These are phyloP conservation scores for Thinopyrum elongatum DNA, from an alignment of 176 grass and related monocot species.

Conservation along the genomic window DNA sequence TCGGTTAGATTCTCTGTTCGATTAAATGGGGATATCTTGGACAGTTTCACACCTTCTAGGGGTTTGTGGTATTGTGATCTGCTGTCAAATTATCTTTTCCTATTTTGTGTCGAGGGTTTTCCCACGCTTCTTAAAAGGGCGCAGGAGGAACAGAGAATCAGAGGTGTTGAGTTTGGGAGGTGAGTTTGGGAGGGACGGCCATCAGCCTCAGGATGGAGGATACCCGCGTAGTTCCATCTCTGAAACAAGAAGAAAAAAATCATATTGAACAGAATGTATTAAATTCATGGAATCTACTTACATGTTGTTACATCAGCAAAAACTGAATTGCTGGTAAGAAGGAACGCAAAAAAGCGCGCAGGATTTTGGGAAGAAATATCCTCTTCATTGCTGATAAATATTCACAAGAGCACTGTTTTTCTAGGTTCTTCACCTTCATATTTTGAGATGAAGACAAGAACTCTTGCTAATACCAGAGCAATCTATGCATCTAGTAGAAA, in stretches of 20 bases:
- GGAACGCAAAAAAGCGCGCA: not conserved
- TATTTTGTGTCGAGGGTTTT: no score
- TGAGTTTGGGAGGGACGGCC: no score
- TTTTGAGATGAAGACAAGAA: not conserved
- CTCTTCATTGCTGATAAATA: not conserved
- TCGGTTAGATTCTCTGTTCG: no score
- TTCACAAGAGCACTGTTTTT: not conserved
- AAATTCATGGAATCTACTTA: not conserved
- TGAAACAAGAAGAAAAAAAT: conserved; percentile 37
- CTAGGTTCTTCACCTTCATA: not conserved
- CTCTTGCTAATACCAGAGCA: not conserved
- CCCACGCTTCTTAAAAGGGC: no score
- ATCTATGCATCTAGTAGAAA: not conserved
- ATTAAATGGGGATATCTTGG: no score
- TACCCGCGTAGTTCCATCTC: conserved; percentile 36
- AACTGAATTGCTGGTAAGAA: not conserved
- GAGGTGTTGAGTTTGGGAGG: no score
- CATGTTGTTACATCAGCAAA: conserved; percentile 2
- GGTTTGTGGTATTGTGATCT: no score
- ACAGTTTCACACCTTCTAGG: no score
- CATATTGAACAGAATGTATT: no score
- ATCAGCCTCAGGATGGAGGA: conserved; percentile 72
- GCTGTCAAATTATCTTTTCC: no score
- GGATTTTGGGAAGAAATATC: not conserved
- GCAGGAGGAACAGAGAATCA: no score